phyloP scores from a whole-genome alignment of 441 rosid genomes.

The Populus hybrid region DNA sequence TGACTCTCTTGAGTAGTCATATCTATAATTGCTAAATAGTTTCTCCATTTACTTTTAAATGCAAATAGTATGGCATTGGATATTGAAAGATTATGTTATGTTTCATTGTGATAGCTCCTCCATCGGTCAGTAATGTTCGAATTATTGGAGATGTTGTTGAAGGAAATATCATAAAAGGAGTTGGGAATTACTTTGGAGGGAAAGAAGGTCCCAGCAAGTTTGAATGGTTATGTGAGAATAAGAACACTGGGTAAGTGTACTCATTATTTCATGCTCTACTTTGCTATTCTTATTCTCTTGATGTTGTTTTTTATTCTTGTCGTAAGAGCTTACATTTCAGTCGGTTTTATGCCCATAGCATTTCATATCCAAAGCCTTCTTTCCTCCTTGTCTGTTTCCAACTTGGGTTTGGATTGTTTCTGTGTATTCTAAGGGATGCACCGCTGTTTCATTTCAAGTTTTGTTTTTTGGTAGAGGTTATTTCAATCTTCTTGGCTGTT shows the following conservation, averaged over 20 bases:
- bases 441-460: neutral
- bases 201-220: constrained; percentile 99
- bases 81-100: constrained; percentile 20
- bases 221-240: constrained; percentile 82
- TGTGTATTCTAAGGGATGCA: neutral
- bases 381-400: neutral
- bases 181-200: constrained; percentile 96
- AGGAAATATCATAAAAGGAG: constrained; percentile 75
- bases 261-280: constrained; percentile 1
- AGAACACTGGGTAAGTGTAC: constrained; percentile 72
- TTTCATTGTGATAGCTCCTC: constrained; percentile 73
- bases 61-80: neutral
- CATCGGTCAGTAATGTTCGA: constrained; percentile 74
- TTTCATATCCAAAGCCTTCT: neutral
- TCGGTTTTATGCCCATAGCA: neutral
- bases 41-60: neutral
- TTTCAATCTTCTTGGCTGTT: constrained; percentile 12
- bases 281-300: neutral
- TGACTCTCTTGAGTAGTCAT: neutral
- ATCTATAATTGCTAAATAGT: neutral
- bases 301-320: neutral
- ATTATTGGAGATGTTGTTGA: constrained; percentile 88
- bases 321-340: neutral
- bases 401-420: neutral
- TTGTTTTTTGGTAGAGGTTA: neutral